These are phyloP conservation scores for Gleditsia sinensis DNA, from an alignment of 306 rosid genomes.

Conservation along the genomic window DNA sequence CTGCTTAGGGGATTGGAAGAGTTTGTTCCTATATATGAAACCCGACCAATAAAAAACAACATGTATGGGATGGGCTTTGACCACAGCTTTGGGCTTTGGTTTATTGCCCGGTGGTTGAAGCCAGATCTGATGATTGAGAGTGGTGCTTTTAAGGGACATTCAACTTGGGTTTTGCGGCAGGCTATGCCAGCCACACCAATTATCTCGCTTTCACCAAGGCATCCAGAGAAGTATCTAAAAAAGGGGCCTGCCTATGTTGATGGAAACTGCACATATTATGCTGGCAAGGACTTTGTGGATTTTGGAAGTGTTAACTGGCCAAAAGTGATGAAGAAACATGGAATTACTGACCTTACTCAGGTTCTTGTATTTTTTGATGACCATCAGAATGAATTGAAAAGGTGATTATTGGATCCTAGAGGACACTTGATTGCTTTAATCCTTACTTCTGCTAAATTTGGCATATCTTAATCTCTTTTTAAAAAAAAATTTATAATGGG, in stretches of 20 bases:
- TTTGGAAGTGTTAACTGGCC: constrained; percentile 90
- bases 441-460: constrained; percentile 9
- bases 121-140: constrained; percentile 97
- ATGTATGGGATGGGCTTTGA: constrained; percentile 98
- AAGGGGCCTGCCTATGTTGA: constrained; percentile 99
- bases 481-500: constrained; percentile 31
- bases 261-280: constrained; percentile 88
- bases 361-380: constrained; percentile 94
- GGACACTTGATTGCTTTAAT: constrained; percentile 29
- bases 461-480: constrained; percentile 17
- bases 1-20: constrained; percentile 83
- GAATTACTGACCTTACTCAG: constrained; percentile 66
- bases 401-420: constrained; percentile 48
- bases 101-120: constrained; percentile 85
- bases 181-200: constrained; percentile 86
- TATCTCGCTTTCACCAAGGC: constrained; percentile 86
- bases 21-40: constrained; percentile 89
- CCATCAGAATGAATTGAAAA: constrained; percentile 95
- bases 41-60: constrained; percentile 87
- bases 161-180: constrained; percentile 97
- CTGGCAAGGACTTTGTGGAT: constrained; percentile 95
- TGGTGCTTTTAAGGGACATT: constrained; percentile 99
- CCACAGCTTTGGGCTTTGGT: constrained; percentile 99
- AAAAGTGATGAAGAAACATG: constrained; percentile 65
- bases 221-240: constrained; percentile 93